These are phyloP conservation scores for Daldinia caldariorum DNA, from an alignment of 495 filamentous ascomycete species.

Conservation along the genomic window DNA sequence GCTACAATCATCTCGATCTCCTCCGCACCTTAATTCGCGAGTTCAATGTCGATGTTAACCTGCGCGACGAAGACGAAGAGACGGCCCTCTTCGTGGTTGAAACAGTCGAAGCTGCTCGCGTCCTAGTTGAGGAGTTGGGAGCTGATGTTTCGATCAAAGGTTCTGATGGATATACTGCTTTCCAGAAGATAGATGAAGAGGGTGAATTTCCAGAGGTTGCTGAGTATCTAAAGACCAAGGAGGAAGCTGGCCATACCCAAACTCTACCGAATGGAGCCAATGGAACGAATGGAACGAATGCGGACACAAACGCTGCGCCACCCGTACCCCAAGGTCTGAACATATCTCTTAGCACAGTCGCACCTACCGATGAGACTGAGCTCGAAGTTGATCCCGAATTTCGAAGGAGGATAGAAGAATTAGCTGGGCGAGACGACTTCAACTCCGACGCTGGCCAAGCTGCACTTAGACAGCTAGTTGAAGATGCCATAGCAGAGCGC, in stretches of 20 bases:
- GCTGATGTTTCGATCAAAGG: slow-evolving; percentile 70
- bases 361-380: slow-evolving; percentile 66
- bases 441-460: slow-evolving; percentile 74
- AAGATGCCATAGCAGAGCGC: slow-evolving; percentile 70
- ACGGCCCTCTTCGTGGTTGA: slow-evolving; percentile 90
- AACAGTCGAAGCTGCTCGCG: slow-evolving; percentile 75
- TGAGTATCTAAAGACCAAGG: slow-evolving; percentile 68
- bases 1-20: slow-evolving; percentile 86
- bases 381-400: slow-evolving; percentile 74
- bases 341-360: slow-evolving; percentile 73
- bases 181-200: slow-evolving; percentile 75
- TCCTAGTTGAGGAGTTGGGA: slow-evolving; percentile 82
- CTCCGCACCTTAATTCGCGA: slow-evolving; percentile 80
- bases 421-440: slow-evolving; percentile 78
- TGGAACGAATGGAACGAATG: slow-evolving; percentile 46
- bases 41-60: slow-evolving; percentile 78
- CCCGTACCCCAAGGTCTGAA: slow-evolving; percentile 72
- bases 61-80: slow-evolving; percentile 88
- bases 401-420: slow-evolving; percentile 76
- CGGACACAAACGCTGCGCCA: slow-evolving; percentile 48
- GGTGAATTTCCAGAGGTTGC: slow-evolving; percentile 74
- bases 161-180: slow-evolving; percentile 72
- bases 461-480: slow-evolving; percentile 72
- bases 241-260: slow-evolving; percentile 51
- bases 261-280: slow-evolving; percentile 40